These are phyloP conservation scores for Camelina laxa DNA, from an alignment of 345 rosid species.

Conservation along the genomic window DNA sequence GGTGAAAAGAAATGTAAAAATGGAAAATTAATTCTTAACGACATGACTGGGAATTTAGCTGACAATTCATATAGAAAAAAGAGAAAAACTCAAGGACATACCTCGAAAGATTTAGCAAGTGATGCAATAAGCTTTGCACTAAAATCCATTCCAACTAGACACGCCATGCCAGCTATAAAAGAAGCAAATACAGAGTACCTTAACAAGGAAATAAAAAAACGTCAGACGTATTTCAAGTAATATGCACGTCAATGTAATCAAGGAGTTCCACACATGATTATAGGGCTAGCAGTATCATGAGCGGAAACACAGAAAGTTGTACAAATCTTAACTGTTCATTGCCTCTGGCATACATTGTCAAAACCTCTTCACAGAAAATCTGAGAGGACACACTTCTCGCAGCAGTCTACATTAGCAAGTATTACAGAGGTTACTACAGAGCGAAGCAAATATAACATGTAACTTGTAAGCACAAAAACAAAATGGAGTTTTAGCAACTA, in stretches of 20 bases:
- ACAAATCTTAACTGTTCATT: slow-evolving; percentile 78
- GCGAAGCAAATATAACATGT: slow-evolving; percentile 4
- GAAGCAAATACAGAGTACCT: slow-evolving; percentile 92
- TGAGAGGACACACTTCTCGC: slow-evolving; percentile 69
- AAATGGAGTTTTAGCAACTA: not conserved
- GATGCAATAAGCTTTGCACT: slow-evolving; percentile 84
- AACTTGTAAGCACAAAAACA: slow-evolving; percentile 8
- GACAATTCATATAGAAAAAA: slow-evolving; percentile 18
- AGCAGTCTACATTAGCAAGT: slow-evolving; percentile 55
- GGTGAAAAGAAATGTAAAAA: slow-evolving; percentile 3
- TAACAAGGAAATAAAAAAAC: slow-evolving; percentile 21
- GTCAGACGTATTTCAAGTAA: not conserved
- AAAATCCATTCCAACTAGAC: slow-evolving; percentile 82
- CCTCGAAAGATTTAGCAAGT: slow-evolving; percentile 84
- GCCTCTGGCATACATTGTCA: slow-evolving; percentile 80
- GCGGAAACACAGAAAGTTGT: slow-evolving; percentile 16
- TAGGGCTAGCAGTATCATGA: slow-evolving; percentile 11
- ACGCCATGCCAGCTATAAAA: slow-evolving; percentile 90
- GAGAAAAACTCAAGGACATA: slow-evolving; percentile 35
- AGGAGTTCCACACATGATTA: slow-evolving; percentile 9
- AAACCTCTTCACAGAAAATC: slow-evolving; percentile 75
- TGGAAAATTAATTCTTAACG: not conserved
- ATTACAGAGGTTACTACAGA: slow-evolving; percentile 30
- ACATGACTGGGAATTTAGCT: not conserved
- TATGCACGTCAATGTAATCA: not conserved